Base-by-base conservation (phyloP, 805 yeast species). In the Saccharomycodes ludwigii region DNA sequence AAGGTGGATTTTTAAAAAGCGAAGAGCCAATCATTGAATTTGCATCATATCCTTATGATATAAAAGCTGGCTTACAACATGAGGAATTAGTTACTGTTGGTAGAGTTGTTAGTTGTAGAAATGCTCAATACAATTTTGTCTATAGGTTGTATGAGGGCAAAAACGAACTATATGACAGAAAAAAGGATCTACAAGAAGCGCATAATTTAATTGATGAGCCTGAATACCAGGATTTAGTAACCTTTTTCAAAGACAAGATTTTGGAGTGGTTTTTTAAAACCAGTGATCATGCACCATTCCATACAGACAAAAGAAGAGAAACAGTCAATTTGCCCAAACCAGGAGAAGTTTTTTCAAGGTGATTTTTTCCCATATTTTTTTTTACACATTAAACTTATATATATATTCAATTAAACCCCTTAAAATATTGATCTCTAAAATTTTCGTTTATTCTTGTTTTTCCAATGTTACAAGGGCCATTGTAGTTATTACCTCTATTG, bases 351-450 rank as follows among this genome's bases (percentile, higher is more conserved):
- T 14, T 19, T 30, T 34, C 40, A 24, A 21, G 40, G 21, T 35
- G 31, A 27, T 14, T 8, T 18, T 5, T 13, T 27, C 6, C 22
- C 27, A 24, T 18, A 30, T 30, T 27, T 30, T 26, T 29, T 17
- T 24, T 21, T 12, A 9, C 18, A 14, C n/a, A 24, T 18, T 22
- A 17, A 14, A 10, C 24, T 9, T 27, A 11, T n/a, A 27, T 18
- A 16, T 15, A 29, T n/a, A 13, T 32, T 34, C 41, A 46, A 35
- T 58, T 67, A 49, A 81, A 81, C 21, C 84, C 76, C 22, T 64
- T 59, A 48, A 83, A 82, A 48, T 84, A 85, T 40, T 86, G 64
- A 21, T 76, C 80, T 47, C 95, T 68, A 48, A 84, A 84, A 38
- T 77, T 75, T 37, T 68, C 66, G 10, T 55, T 46, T 5, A 63